A percentile compares a stretch with the other conserved stretches of the same genome.
Evolutionary conservation across 208 protist species (phyloP).

Genomic region (Trichomonas gallinae): DNA sequence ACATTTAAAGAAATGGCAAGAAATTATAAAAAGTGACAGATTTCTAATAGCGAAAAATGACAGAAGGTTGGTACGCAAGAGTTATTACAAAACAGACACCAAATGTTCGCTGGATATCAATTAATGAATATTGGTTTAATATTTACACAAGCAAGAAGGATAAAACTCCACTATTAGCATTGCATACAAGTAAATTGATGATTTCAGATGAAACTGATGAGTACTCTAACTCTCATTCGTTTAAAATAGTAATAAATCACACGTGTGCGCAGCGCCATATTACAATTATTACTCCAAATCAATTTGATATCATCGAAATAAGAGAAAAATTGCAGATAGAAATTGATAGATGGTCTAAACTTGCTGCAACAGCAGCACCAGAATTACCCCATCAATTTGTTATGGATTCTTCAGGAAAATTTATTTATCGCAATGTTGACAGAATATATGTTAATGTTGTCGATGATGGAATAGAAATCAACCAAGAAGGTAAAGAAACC

Average conservation of each 20-base stretch:
- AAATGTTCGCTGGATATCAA: not conserved
- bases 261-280: not conserved
- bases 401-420: not conserved
- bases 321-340: not conserved
- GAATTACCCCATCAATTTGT: not conserved
- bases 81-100: not conserved
- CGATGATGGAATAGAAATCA: not conserved
- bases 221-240: not conserved
- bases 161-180: not conserved
- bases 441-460: not conserved
- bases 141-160: not conserved
- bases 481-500: not conserved
- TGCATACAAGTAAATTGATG: not conserved
- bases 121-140: not conserved
- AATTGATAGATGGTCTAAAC: not conserved
- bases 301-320: not conserved
- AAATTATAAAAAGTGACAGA: too few species aligned
- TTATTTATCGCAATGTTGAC: not conserved
- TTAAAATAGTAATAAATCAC: not conserved
- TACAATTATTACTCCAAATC: not conserved
- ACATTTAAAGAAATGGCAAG: too few species aligned
- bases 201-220: not conserved
- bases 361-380: too few species aligned
- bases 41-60: not conserved
- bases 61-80: not conserved